Evolutionary conservation across 768 basidiomycete species (phyloP), one percentile per base, ranked within the genome.

Genomic region (Trametes villosa): DNA sequence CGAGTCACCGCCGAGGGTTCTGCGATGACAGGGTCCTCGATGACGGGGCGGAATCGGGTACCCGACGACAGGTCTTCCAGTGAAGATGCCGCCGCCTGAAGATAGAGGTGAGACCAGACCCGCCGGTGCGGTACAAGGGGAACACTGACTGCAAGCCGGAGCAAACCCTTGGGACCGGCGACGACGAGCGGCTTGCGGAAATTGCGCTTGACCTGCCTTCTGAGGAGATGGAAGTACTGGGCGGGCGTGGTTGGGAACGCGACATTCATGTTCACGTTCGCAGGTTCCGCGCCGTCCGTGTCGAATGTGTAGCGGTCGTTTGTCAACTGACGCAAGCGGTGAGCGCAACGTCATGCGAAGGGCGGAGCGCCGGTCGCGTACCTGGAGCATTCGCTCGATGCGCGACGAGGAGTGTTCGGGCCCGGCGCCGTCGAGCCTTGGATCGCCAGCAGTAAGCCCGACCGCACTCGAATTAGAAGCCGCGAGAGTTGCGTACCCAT

Each of bases 371-470:
- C 41, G 27, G 54, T 34, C 2, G 48, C 70, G 56, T 56, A 90
- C 92, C 81, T 94, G 94, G n/a, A 96, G 77, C 86, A 94, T 91
- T 36, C 94, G 81, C 70, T 97, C 94, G 41, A 96, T 79, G 17
- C 94, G 85, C 49, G 86, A 89, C 0, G 92, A 94, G 0, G 94
- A 96, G 70, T 97, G 94, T 71, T 97, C 94, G 0, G 94, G 94
- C 2, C 95, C 94, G 17, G 94, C 94, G 29, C 94, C 94, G 66
- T 97, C 94, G 17, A 93, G 78, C 17, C 71, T 72, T 45, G 9
- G 6, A 27, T 53, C n/a, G 17, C 42, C 42, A 33, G 45, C 13
- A 34, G 50, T 46, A 40, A 47, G 48, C 12, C 29, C n/a, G 34
- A 36, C 22, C 49, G 30, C 31, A 33, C 44, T 34, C 40, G 56